Conservation (phyloP, 306 rosid genomes). For the Cucurbita moschata region DNA sequence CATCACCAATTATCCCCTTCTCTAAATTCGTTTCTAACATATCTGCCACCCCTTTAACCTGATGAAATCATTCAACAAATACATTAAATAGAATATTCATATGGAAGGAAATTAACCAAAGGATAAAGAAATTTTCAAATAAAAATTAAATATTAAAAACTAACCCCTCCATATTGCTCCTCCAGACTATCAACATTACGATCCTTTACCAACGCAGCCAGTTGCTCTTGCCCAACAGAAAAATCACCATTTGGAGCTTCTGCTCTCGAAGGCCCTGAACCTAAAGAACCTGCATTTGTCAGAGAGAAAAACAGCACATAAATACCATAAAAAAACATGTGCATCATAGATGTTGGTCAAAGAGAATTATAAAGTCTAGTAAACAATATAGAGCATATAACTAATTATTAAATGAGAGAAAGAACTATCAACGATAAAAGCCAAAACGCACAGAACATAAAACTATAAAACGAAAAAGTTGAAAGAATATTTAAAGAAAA, state of each 20-base stretch:
- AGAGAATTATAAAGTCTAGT: background rate
- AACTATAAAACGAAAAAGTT: background rate
- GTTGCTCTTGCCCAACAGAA: constrained; percentile 57
- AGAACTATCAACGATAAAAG: background rate
- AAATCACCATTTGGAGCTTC: constrained; percentile 38
- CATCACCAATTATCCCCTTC: constrained; percentile 71
- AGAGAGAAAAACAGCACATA: background rate
- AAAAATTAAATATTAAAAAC: constrained; percentile 8
- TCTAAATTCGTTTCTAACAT: constrained; percentile 53
- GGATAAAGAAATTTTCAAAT: background rate
- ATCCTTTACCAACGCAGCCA: constrained; percentile 61
- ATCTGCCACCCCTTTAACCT: constrained; percentile 60
- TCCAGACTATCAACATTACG: constrained; percentile 39
- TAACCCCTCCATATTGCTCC: constrained; percentile 69
- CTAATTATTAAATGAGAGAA: background rate
- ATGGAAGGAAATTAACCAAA: background rate
- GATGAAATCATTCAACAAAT: constrained; percentile 13
- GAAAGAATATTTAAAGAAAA: background rate
- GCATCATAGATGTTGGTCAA: background rate
- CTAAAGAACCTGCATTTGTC: background rate
- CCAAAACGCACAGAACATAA: background rate
- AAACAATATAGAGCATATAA: background rate
- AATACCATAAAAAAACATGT: background rate
- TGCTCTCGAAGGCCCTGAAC: constrained; percentile 19
- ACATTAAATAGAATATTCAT: background rate